Base-by-base conservation (phyloP, 176 grass and related monocot species). In the Bothriochloa decipiens region DNA sequence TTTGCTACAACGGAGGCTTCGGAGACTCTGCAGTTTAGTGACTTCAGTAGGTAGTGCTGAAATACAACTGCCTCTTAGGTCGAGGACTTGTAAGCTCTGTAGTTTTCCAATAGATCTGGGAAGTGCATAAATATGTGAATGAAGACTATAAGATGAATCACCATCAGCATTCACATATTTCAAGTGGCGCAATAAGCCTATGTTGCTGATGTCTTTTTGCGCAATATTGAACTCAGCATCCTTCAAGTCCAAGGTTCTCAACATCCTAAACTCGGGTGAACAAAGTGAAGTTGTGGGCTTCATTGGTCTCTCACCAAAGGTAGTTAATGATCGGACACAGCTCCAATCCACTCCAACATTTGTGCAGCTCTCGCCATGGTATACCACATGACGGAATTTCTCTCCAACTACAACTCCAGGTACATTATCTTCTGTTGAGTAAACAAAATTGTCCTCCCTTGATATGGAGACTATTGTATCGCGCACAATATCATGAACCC, bases 81-180 rank as follows among this genome's bases (percentile, higher is more conserved):
- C 13, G 27, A 85, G 17, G 18, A 9, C 16, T 17, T 62, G 65
- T 33, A 85, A 63, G 1, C 66, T 40, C 6, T 72, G 75, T 18
- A 85, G 5, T n/a, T 72, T 85, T 13, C 75, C 66, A 1, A 79
- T 85, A 2, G 83, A 71, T 60, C 26, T 78, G 45, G 83, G 74
- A 33, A 85, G 26, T 17, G 17, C 0, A 45, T 33, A 11, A 20
- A 29, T 9, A 70, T 22, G 0, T 0, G 9, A 53, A 20, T 53
- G 47, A 16, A 1, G 5, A 39, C n/a, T n/a, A n/a, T n/a, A n/a
- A n/a, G n/a, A n/a, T n/a, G n/a, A n/a, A n/a, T n/a, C n/a, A n/a
- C n/a, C n/a, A n/a, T n/a, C n/a, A n/a, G 35, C 35, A 35, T 35
- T 43, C 9, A 43, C 11, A 43, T 43, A 43, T 43, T 43, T 43